Conservation (phyloP, 2,329 filamentous ascomycete species). For the Calonectria multiphialidica region DNA sequence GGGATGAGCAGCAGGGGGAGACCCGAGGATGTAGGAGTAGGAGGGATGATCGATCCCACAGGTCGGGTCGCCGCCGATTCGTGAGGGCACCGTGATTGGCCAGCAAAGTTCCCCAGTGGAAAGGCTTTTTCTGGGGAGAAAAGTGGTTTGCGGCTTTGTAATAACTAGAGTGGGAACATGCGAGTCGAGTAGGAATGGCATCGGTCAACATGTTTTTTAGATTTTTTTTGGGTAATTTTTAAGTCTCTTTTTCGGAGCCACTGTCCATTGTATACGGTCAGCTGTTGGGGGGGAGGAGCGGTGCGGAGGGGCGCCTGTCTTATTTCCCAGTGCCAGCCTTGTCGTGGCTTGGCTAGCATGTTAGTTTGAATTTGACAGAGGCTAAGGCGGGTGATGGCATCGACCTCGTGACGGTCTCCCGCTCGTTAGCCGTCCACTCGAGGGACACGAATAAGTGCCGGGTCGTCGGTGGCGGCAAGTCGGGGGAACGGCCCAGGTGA, state of each 20-base stretch:
- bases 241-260: not conserved
- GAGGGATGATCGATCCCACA: not conserved
- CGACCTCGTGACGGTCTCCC: not conserved
- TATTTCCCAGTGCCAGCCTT: not conserved
- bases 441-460: not conserved
- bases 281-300: not conserved
- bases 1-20: not conserved
- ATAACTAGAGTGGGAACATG: constrained; percentile 2
- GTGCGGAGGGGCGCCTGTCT: not conserved
- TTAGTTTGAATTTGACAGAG: not conserved
- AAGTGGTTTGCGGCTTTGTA: not conserved
- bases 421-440: not conserved
- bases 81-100: constrained; percentile 40
- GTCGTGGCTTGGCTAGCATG: not conserved
- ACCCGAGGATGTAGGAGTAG: not conserved
- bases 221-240: too few relatives aligned
- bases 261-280: not conserved
- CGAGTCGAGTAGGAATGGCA: not conserved
- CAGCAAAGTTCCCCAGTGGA: constrained; percentile 44
- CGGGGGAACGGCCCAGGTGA: not conserved
- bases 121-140: not conserved
- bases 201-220: not conserved
- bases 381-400: not conserved
- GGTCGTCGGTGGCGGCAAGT: not conserved
- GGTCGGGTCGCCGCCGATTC: constrained; percentile 11